phyloP scores from a whole-genome alignment of 352 stramenopile species.

The Phytophthora kernoviae region DNA sequence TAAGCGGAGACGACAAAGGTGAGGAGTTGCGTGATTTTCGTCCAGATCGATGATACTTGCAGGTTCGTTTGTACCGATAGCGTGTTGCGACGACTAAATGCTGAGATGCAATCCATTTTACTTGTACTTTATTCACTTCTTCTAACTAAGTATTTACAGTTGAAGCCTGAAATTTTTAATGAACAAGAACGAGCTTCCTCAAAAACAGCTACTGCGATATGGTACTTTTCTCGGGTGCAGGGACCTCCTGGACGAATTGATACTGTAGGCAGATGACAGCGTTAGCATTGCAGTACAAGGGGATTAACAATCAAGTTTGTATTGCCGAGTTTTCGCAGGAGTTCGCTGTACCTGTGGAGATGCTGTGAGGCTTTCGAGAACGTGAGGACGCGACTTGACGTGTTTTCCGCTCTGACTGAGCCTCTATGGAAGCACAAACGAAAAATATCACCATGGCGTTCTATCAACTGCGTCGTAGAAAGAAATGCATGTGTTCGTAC shows the following conservation, averaged over 20 bases:
- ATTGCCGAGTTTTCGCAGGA: neutral
- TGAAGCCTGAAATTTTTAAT: neutral
- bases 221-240: neutral
- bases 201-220: neutral
- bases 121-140: neutral
- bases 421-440: constrained; percentile 15
- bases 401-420: constrained; percentile 55
- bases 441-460: neutral
- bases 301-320: constrained; percentile 2
- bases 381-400: constrained; percentile 50
- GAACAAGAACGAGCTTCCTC: neutral
- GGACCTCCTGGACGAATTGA: constrained; percentile 16
- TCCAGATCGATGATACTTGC: no score
- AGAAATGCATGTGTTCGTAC: constrained; percentile 17
- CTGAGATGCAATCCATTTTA: neutral
- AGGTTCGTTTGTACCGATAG: no score
- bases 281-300: constrained; percentile 4
- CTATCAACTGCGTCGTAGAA: neutral
- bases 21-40: constrained; percentile 3
- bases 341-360: constrained; percentile 40
- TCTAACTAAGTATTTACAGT: neutral
- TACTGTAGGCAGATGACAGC: constrained; percentile 4
- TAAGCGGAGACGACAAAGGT: constrained; percentile 38
- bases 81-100: no score
- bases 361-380: constrained; percentile 59